Evolutionary conservation across 2,329 filamentous ascomycete genomes (phyloP), one percentile per base, ranked within the genome.

Genomic region (Neonectria coccinea): DNA sequence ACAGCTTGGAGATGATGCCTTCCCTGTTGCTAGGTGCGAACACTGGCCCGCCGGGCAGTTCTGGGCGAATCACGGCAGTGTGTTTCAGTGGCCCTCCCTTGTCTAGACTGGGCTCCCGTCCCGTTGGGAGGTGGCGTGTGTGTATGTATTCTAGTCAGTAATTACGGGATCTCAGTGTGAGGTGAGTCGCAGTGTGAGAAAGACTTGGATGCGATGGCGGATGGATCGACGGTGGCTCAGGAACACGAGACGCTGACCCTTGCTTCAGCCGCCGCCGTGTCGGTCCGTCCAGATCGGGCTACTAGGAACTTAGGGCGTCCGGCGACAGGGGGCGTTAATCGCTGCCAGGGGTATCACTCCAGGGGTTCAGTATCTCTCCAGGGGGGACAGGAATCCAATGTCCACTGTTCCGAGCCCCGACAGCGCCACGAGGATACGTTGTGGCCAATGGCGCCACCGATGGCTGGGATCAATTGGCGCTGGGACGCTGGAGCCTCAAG

Each of bases 141-240:
- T 20, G 41, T 44, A 44, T 20, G 41, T 44, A 44, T 44, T 18
- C 41, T 16, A 31, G 29, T 16, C 25, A 25, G 25, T 25, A n/a
- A n/a, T n/a, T n/a, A 25, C 25, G 29, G 29, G 10, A 29, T 29
- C 9, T 10, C 29, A 29, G 29, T 29, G 29, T 25, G 25, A 25
- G 25, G 36, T n/a, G 36, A 41, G 36, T 41, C 36, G 36, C 31
- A 41, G 16, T 41, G 39, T 42, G n/a, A 18, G 44, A 12, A 12
- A n/a, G 44, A 9, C 39, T 6, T 7, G 14, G 14, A 45, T 22
- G 44, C 22, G 44, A 25, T 48, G 44, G 44, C 16, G 22, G 25
- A 60, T 60, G 57, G 57, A 52, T 54, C 52, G 50, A 60, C 55
- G 50, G 57, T 55, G 42, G 57, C 57, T 60, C 42, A 48, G n/a